Base-by-base conservation (phyloP, 2,329 filamentous ascomycete genomes). In the Penicillium sp. region DNA sequence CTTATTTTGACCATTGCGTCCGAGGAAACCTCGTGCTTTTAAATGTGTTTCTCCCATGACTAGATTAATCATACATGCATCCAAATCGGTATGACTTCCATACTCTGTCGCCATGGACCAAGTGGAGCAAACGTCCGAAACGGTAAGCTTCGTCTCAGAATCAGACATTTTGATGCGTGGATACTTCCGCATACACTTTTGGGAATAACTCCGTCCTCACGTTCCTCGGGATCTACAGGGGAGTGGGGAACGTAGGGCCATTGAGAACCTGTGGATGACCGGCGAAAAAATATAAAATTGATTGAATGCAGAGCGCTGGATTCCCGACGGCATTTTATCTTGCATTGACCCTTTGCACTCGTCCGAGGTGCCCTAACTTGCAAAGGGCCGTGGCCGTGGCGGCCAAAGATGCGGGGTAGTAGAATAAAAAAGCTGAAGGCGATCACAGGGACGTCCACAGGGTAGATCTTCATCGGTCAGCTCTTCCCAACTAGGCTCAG, bases 151-250 rank as follows among this genome's bases (percentile, higher is more conserved):
- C 18, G 13, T 45, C 23, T 41, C 10, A 47, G 38, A 42, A 16
- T 47, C 38, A 47, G 49, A 39, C n/a, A 21, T 21, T 33, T 9
- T 15, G 31, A 42, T 49, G 49, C 57, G 49, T 8, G 34, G 34
- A 38, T n/a, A 29, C 28, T 29, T 29, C 34, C 16, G 16, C 36
- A 29, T 46, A 38, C 18, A 39, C 39, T 45, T 45, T 55, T 45
- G 46, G 49, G 39, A 26, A 15, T 24, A 46, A 36, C 23, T 28
- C 47, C 43, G 48, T 42, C 28, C 41, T 45, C 38, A 31, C 10
- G 13, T 29, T 13, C 42, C 21, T 42, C 46, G 46, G 38, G 38
- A 42, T 49, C 21, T 43, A 31, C 47, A 34, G 42, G 41, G 41
- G 39, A 26, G 38, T 42, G 42, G 36, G 29, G 26, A 52, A 33